Evolutionary conservation across 2,329 filamentous ascomycete species (phyloP), one percentile per base, ranked within the genome.

Genomic region (Chaetomiaceae sp.): DNA sequence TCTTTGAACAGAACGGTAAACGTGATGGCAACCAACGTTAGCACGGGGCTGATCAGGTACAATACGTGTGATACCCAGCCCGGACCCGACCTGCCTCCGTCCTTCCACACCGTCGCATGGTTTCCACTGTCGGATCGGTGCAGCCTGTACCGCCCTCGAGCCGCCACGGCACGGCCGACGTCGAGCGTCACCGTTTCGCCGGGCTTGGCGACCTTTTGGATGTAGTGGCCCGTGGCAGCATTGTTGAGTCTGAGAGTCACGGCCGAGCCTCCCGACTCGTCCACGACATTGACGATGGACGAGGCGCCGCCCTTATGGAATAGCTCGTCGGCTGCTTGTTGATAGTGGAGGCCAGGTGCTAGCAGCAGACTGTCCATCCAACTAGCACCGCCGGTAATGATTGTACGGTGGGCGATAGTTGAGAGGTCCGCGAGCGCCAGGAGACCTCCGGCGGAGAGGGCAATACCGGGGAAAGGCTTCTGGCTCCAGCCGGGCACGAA

Each of bases 271-370:
- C 62, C 62, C 54, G 33, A 62, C 58, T 57, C 42, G 60, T 73
- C 70, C 40, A 70, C 53, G 63, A 74, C 53, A 64, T 73, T 67
- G 71, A 73, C 5, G 71, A 64, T 48, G 21, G 45, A 38, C 5
- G 38, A 34, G 14, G 48, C 49, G 13, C 34, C 67, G 18, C 71
- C 71, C 51, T 75, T 72, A 2, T 71, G 66, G 54, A 71, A 71
- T 14, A 84, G 66, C 0, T 73, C 71, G 11, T 79, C 72, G 9
- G 79, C 80, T 4, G 75, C 72, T 59, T 84, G 79, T 59, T 85
- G 80, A 58, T 77, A 78, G 65, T 85, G 82, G 46, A 85, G 62
- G 0, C 82, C 82, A 0, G 82, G 82, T 2, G 78, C 80, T 2
- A 85, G 71, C 11, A 84, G 69, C 10, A 85, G 69, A 7, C 70